Base-by-base conservation (phyloP, 306 rosid species). In the Cicer yamashitae region DNA sequence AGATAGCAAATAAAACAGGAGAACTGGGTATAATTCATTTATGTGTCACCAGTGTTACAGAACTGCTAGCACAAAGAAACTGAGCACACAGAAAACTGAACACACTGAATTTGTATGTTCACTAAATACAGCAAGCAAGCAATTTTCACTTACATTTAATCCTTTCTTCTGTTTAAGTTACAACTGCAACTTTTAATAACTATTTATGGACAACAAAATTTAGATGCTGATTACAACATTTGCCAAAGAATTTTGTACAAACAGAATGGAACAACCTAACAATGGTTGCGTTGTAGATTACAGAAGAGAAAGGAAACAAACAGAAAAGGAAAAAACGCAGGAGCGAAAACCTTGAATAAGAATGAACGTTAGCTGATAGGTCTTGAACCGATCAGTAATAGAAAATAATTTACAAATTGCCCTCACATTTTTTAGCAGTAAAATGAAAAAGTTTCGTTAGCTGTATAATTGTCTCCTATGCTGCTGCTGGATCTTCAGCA, bases 181-280 rank as follows among this genome's bases (percentile, higher is more conserved):
- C 75, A 83, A 39, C 69, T 57, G 75, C 79, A 64, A 78, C 67
- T 62, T 65, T 66, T 54, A 75, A 80, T 50, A 72, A 60, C 75
- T 67, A 77, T 63, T 37, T 45, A 80, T 22, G 82, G 70, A 72
- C 84, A 82, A 66, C 64, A 74, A 88, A 83, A 82, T 77, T 78
- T 84, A 87, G 71, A 81, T 82, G 77, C 73, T 48, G 83, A 72
- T 80, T 85, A 85, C 90, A 88, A 69, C 84, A 79, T 63, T 87
- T 88, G 79, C 87, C 86, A 84, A 79, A 50, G 84, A 87, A 79
- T 82, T 84, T 87, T 81, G 85, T 90, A 86, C 94, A 91, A 83
- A 85, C 85, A 81, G 87, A 87, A 85, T 79, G 70, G 65, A 73
- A 82, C 90, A 85, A 79, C 87, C 88, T 75, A 67, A 77, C 74